phyloP scores from a whole-genome alignment of 2,329 filamentous ascomycete genomes.

The Orbilia brochopaga region DNA sequence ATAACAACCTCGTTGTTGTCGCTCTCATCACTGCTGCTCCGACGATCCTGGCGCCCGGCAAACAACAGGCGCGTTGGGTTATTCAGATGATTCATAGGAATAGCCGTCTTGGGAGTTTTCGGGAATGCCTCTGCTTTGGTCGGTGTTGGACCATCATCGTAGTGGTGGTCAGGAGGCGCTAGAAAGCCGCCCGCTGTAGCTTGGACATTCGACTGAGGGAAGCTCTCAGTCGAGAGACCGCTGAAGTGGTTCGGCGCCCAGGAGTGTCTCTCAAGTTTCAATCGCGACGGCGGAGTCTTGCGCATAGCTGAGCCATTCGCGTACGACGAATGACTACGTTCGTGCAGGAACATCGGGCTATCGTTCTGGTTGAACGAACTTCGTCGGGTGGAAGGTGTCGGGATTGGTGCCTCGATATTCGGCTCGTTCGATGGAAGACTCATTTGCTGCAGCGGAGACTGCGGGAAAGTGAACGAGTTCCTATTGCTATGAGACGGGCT shows the following conservation, averaged over 20 bases:
- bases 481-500: conserved; percentile 49
- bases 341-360: conserved; percentile 35
- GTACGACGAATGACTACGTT: conserved; percentile 40
- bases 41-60: conserved; percentile 37
- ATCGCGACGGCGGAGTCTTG: conserved; percentile 40
- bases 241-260: conserved; percentile 47
- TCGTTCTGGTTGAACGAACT: conserved; percentile 45
- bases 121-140: conserved; percentile 49
- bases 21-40: conserved; percentile 48
- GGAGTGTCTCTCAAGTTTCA: conserved; percentile 47
- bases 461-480: conserved; percentile 49
- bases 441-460: conserved; percentile 49
- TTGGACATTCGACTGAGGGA: conserved; percentile 3
- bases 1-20: conserved; percentile 45
- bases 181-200: conserved; percentile 20
- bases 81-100: conserved; percentile 23
- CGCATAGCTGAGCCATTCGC: conserved; percentile 39
- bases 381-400: conserved; percentile 40
- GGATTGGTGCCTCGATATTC: conserved; percentile 29
- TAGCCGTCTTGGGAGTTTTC: conserved; percentile 42
- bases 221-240: conserved; percentile 24
- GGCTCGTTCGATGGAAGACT: conserved; percentile 35
- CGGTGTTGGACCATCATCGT: conserved; percentile 47
- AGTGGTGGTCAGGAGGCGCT: conserved; percentile 42
- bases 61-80: conserved; percentile 38